Evolutionary conservation across 257 asterid species (phyloP).

Genomic region (Nicotiana noctiflora): DNA sequence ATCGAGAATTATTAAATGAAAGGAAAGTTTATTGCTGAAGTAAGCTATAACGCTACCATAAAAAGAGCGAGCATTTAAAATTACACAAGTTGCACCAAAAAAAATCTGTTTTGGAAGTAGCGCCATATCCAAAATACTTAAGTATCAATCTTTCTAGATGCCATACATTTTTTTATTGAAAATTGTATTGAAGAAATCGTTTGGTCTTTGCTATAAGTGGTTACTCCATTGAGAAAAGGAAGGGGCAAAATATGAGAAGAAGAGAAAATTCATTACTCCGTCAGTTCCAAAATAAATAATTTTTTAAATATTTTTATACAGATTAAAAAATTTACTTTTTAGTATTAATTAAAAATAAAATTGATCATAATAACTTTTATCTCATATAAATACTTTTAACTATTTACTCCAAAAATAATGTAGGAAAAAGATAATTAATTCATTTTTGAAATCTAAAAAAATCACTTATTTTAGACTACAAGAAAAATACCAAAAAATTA

Average conservation of each 20-base stretch:
- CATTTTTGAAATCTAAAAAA: too few species aligned
- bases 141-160: neutral
- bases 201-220: neutral
- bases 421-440: too few species aligned
- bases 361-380: too few species aligned
- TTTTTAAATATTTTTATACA: too few species aligned
- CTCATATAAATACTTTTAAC: too few species aligned
- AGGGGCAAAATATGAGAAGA: neutral
- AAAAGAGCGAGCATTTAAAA: neutral
- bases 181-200: neutral
- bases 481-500: too few species aligned
- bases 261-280: neutral
- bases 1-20: neutral
- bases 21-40: neutral
- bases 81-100: neutral
- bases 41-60: neutral
- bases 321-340: too few species aligned
- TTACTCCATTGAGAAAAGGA: neutral
- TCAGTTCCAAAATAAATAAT: too few species aligned
- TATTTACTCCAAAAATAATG: too few species aligned
- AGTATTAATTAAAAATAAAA: too few species aligned
- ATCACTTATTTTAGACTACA: too few species aligned
- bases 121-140: neutral
- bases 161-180: neutral
- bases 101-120: neutral